phyloP scores from a whole-genome alignment of 179 eudicot species.

The Sideroxylon spinosum region DNA sequence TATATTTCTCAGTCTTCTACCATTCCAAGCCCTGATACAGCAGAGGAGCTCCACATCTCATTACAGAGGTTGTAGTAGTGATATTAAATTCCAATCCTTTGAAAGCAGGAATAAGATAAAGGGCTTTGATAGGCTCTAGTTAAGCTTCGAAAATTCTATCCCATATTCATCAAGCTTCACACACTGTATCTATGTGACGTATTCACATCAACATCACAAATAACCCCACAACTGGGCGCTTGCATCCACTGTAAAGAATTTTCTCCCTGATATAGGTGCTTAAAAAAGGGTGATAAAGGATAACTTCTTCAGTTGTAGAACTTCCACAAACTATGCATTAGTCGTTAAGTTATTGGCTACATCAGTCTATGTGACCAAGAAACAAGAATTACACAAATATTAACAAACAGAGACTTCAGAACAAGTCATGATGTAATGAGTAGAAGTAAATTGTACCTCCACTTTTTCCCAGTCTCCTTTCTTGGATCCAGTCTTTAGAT shows the following conservation, averaged over 20 bases:
- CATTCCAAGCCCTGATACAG: background rate
- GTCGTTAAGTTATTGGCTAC: background rate
- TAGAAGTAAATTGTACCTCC: conserved; percentile 47
- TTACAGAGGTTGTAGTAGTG: background rate
- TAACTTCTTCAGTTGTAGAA: background rate
- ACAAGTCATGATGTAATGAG: background rate
- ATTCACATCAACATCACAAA: background rate
- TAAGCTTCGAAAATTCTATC: background rate
- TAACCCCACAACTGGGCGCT: background rate
- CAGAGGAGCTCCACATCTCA: background rate
- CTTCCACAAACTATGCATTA: background rate
- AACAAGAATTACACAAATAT: background rate
- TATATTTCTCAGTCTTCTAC: background rate
- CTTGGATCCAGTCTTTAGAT: conserved; percentile 65
- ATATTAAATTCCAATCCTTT: background rate
- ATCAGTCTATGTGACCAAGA: background rate
- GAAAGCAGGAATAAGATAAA: background rate
- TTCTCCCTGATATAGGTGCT: background rate
- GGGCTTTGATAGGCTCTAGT: background rate
- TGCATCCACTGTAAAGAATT: background rate
- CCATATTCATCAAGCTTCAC: background rate
- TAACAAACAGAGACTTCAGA: background rate
- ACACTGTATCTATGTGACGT: background rate
- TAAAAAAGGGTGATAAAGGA: background rate
- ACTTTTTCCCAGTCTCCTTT: conserved; percentile 88